Evolutionary conservation across 495 filamentous ascomycete species (phyloP).

Genomic region (Jackrogersella multiformis): DNA sequence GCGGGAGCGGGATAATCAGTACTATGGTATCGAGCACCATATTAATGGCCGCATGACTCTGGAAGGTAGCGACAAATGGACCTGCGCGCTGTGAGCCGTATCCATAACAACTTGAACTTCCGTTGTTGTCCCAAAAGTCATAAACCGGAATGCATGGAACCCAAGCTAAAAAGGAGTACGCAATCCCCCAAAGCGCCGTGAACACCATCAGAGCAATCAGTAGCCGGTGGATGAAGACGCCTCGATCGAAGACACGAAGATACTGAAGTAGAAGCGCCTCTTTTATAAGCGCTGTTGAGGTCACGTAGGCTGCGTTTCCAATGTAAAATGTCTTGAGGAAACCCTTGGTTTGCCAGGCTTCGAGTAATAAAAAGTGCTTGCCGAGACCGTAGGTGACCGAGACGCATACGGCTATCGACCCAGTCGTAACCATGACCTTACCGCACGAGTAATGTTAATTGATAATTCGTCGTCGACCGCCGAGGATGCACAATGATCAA

Average conservation of each 20-base stretch:
- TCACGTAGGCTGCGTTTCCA: conserved; percentile 43
- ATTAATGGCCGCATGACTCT: conserved; percentile 47
- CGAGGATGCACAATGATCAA: not conserved
- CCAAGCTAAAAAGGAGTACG: conserved; percentile 49
- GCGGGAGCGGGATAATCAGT: conserved; percentile 45
- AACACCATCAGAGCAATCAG: conserved; percentile 36
- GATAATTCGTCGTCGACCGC: not conserved
- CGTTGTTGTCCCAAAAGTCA: conserved; percentile 34
- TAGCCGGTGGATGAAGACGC: conserved; percentile 25
- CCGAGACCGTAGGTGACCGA: conserved; percentile 40
- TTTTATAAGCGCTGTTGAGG: conserved; percentile 48
- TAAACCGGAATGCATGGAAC: conserved; percentile 45
- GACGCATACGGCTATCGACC: conserved; percentile 39
- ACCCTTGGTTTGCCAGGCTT: conserved; percentile 18
- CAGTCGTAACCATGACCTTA: conserved; percentile 37
- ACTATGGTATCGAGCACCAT: conserved; percentile 47
- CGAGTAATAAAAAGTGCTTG: conserved; percentile 37
- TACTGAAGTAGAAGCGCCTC: conserved; percentile 50
- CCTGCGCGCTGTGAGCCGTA: conserved; percentile 39
- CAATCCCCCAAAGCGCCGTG: conserved; percentile 44
- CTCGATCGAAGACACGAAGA: conserved; percentile 44
- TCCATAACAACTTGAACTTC: conserved; percentile 35
- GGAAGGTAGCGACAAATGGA: conserved; percentile 43
- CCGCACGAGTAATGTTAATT: conserved; percentile 5
- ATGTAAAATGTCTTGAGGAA: conserved; percentile 46